Evolutionary conservation across 2,329 filamentous ascomycete genomes (phyloP).

Genomic region (Apiospora marii): DNA sequence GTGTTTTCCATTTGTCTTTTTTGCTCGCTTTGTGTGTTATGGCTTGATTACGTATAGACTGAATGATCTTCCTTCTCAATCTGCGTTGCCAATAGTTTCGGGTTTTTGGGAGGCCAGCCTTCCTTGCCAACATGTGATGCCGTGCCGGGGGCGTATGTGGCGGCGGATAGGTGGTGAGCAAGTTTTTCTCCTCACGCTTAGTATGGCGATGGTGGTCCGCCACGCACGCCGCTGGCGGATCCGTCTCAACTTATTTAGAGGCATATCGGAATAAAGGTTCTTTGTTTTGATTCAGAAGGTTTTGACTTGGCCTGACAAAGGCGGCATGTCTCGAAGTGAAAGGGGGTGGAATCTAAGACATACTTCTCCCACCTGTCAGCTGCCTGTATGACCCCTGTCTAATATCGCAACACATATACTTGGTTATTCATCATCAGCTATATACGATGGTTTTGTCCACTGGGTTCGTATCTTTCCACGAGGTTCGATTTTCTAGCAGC

Average conservation of each 20-base stretch:
- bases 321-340: neutral
- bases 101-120: neutral
- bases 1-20: neutral
- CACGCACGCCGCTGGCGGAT: neutral
- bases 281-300: neutral
- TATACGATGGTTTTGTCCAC: too few species aligned
- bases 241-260: neutral
- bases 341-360: neutral
- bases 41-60: neutral
- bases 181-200: neutral
- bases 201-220: neutral
- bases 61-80: neutral
- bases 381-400: too few species aligned
- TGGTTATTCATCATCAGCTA: too few species aligned
- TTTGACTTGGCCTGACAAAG: neutral
- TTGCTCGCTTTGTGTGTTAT: neutral
- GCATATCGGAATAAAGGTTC: neutral
- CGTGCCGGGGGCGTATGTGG: neutral
- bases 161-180: neutral
- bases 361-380: neutral
- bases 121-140: neutral
- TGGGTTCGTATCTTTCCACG: too few species aligned
- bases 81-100: neutral
- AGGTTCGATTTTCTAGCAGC: too few species aligned
- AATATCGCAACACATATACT: too few species aligned